Percentiles rank a stretch among this genome's conserved stretches.
These are phyloP conservation scores for Blastomyces emzantsi DNA, from an alignment of 2,329 filamentous ascomycete species.

Conservation along the genomic window DNA sequence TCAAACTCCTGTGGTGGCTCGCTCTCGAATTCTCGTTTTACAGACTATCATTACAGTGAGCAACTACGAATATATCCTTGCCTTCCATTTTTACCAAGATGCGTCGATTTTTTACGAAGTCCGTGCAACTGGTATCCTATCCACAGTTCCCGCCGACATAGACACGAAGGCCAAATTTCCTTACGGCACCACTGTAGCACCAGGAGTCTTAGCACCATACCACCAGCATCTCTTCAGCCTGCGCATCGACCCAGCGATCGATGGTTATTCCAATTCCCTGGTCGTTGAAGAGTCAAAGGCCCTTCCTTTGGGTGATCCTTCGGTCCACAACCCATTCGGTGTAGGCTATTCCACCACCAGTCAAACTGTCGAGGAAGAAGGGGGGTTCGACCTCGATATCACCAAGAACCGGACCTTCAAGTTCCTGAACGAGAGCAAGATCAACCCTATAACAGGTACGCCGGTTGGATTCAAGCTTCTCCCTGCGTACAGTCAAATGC, in stretches of 20 bases:
- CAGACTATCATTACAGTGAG: conserved; percentile 42
- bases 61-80: conserved; percentile 40
- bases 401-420: conserved; percentile 46
- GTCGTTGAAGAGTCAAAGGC: conserved; percentile 50
- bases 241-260: conserved; percentile 53
- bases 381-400: conserved; percentile 39
- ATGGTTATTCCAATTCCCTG: conserved; percentile 46
- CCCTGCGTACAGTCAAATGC: conserved; percentile 47
- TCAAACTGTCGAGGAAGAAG: conserved; percentile 40
- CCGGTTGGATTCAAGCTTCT: conserved; percentile 50
- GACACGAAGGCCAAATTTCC: conserved; percentile 44
- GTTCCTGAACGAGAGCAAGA: conserved; percentile 46
- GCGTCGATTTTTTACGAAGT: conserved; percentile 42
- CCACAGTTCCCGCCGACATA: conserved; percentile 54
- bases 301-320: conserved; percentile 45
- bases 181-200: conserved; percentile 57
- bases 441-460: conserved; percentile 46
- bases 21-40: conserved; percentile 53
- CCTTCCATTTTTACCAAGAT: conserved; percentile 36
- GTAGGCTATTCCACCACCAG: conserved; percentile 43
- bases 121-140: conserved; percentile 49
- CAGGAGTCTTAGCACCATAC: conserved; percentile 56
- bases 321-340: conserved; percentile 43
- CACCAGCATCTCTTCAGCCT: conserved; percentile 69
- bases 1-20: conserved; percentile 50